Evolutionary conservation across 257 asterid genomes (phyloP).

Genomic region (Forsythia viridissima): DNA sequence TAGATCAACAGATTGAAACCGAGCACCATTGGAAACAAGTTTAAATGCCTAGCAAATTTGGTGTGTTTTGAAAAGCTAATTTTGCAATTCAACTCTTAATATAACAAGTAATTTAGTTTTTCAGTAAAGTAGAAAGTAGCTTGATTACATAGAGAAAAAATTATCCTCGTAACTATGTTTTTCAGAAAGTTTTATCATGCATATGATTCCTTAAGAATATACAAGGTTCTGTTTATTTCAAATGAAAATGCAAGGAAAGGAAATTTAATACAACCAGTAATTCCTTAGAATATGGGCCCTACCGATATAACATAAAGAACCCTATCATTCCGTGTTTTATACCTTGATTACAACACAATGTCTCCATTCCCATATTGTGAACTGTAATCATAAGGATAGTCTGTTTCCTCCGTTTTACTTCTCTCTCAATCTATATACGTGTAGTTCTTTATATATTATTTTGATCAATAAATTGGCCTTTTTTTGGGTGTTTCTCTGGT

Average conservation of each 20-base stretch:
- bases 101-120: background rate
- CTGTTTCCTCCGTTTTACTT: background rate
- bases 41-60: background rate
- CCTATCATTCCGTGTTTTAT: background rate
- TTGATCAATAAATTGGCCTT: background rate
- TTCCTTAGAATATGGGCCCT: background rate
- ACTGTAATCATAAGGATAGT: background rate
- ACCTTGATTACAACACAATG: background rate
- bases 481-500: background rate
- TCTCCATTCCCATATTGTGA: background rate
- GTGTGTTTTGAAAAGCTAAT: background rate
- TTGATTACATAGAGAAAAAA: background rate
- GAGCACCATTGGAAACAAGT: background rate
- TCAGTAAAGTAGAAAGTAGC: background rate
- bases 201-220: too few species aligned
- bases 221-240: background rate
- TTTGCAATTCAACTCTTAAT: background rate
- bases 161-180: too few species aligned
- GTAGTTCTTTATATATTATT: too few species aligned
- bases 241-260: background rate
- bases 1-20: background rate
- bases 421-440: background rate
- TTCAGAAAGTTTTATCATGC: too few species aligned
- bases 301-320: background rate
- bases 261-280: background rate